Base-by-base conservation (phyloP, 345 rosid genomes). In the Lepidium didymum region DNA sequence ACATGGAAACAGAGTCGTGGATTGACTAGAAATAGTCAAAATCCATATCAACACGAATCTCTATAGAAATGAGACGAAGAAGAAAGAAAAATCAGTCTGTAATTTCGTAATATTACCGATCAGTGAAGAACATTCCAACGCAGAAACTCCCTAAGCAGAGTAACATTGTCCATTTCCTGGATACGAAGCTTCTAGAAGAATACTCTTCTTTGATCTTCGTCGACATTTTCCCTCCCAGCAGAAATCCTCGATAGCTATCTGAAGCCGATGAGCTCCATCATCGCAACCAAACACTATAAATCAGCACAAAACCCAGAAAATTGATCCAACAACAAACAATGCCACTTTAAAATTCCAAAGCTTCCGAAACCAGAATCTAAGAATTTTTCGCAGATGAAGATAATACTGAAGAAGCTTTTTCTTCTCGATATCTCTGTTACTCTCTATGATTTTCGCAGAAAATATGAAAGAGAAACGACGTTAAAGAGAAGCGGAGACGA, bases 61-160 rank as follows among this genome's bases (percentile, higher is more conserved):
- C 3, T 10, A 35, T 36, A 64, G 43, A 64, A 46, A 43, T 8
- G 5, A 67, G 29, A 69, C 37, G 40, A 57, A 47, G 31, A 46
- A 3, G 7, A 18, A 19, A 14, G 44, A 45, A 14, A 44, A 6
- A 44, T 21, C 12, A 43, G 10, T 43, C 14, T 4, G 7, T 25
- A 40, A 64, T 27, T 70, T 41, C 42, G 56, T 54, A 40, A 23
- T 34, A 5, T 11, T 34, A 76, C 80, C 80, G 72, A 77, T 77
- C 80, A 45, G 96, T 88, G 88, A 90, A 86, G 81, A 93, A 75
- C 89, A 90, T 79, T 74, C 97, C 98, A 52, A 84, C 89, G 73
- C 91, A 90, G 87, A 93, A 93, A 74, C 92, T 79, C 1, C 80
- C 86, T 56, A 88, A 66, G 69, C 97, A 90, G 70, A 93, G 85